These are phyloP conservation scores for Hericium coralloides DNA, from an alignment of 768 basidiomycete species.

Conservation along the genomic window DNA sequence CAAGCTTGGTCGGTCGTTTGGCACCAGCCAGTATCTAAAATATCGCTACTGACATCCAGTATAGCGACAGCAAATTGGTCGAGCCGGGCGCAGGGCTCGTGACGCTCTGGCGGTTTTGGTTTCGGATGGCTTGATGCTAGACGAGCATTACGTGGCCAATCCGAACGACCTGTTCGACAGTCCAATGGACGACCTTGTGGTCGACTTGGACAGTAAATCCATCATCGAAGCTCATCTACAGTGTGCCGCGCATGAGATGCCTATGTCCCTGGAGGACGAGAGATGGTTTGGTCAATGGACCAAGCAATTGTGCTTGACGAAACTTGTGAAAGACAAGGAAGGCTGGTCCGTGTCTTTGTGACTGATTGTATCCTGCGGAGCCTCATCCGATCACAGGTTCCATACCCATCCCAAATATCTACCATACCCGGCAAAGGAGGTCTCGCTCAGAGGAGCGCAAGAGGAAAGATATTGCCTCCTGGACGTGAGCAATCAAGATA, in stretches of 20 bases:
- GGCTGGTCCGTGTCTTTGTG: slow-evolving; percentile 49
- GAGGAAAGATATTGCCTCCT: slow-evolving; percentile 76
- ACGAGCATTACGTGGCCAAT: slow-evolving; percentile 63
- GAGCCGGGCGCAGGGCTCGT: slow-evolving; percentile 73
- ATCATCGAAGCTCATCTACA: slow-evolving; percentile 82
- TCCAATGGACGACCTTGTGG: slow-evolving; percentile 48
- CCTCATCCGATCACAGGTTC: slow-evolving; percentile 42
- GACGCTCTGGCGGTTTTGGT: slow-evolving; percentile 75
- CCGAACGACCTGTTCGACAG: slow-evolving; percentile 64
- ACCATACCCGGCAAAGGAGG: slow-evolving; percentile 64
- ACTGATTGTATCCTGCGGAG: background rate
- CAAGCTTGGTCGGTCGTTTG: slow-evolving; percentile 58
- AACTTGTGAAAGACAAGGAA: slow-evolving; percentile 60
- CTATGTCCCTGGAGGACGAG: slow-evolving; percentile 54
- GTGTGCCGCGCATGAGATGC: slow-evolving; percentile 85
- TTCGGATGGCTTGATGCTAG: slow-evolving; percentile 57
- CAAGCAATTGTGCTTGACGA: slow-evolving; percentile 48
- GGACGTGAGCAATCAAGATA: slow-evolving; percentile 40
- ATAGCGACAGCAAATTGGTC: slow-evolving; percentile 82
- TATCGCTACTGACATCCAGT: background rate
- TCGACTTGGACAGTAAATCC: slow-evolving; percentile 68
- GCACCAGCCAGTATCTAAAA: too few species aligned
- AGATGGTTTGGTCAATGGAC: slow-evolving; percentile 64
- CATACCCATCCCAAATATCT: slow-evolving; percentile 73
- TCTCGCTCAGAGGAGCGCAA: slow-evolving; percentile 66